phyloP scores from a whole-genome alignment of 2,329 filamentous ascomycete genomes.

The Colletotrichum falcatum region DNA sequence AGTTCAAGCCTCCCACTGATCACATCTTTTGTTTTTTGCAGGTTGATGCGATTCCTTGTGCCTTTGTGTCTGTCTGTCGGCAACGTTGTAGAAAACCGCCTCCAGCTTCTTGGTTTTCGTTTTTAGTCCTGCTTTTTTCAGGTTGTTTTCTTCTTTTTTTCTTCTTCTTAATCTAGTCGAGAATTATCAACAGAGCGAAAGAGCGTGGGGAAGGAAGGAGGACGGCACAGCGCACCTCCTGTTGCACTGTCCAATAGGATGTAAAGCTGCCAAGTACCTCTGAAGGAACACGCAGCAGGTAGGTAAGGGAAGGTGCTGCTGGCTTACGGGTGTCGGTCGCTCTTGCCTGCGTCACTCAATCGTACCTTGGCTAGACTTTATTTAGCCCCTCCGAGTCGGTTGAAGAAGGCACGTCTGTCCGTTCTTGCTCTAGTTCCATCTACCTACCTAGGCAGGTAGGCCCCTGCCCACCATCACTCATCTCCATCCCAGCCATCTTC shows the following conservation, averaged over 20 bases:
- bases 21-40: background rate
- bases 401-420: background rate
- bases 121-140: no score
- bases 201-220: background rate
- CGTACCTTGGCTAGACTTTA: no score
- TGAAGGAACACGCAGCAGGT: background rate
- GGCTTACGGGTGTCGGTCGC: background rate
- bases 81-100: background rate
- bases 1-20: slow-evolving; percentile 42
- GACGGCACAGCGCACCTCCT: background rate
- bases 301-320: background rate
- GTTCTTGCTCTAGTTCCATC: background rate
- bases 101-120: background rate
- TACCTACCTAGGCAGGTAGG: no score
- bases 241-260: background rate
- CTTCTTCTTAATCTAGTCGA: background rate
- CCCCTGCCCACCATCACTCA: no score
- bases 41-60: no score
- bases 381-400: no score
- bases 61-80: no score
- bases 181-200: background rate
- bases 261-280: background rate
- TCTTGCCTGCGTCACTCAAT: background rate
- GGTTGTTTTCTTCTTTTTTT: no score
- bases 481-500: background rate